Base-by-base conservation (phyloP, 441 rosid species). In the Jatropha podagrica region DNA sequence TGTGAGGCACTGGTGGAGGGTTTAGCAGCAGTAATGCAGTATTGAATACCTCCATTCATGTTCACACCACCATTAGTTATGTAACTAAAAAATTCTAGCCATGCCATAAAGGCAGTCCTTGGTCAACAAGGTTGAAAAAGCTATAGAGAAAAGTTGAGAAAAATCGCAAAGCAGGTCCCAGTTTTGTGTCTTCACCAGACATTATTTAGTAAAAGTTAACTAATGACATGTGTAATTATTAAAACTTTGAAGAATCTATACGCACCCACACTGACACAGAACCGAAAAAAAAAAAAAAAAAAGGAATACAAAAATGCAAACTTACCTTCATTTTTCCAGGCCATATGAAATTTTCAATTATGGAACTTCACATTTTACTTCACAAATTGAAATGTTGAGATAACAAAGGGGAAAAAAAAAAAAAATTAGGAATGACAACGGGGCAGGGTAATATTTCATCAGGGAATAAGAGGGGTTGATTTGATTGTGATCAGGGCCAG, bases 121-220 rank as follows among this genome's bases (percentile, higher is more conserved):
- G 67, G 78, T 78, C 79, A 77, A 79, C 80, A 37, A 63, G 72
- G 56, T 6, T 10, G 37, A 63, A 70, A 73, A 72, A 76, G 80
- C 42, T 40, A 71, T 71, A 76, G 32, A 71, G 54, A 73, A 37
- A 60, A 26, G 68, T 61, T 48, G 26, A 64, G 71, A 68, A 58
- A 65, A 65, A 32, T 37, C 64, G 69, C 73, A 64, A 71, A 12
- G 32, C 55, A 76, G 72, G 73, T 78, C 83, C 60, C 58, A 74
- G 65, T 69, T 80, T 77, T 84, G 69, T 79, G 71, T 65, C 73
- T 64, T 76, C 40, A 15, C 20, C 11, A 14, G 61, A 54, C 56
- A 46, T 44, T 59, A 26, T 44, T 23, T 55, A 49, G 44, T 51
- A 40, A 23, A 51, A 64, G 41, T 64, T n/a, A 63, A 49, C 27